These are phyloP conservation scores for Pseudocercospora macadamiae DNA, from an alignment of 2,329 filamentous ascomycete species.

Conservation along the genomic window DNA sequence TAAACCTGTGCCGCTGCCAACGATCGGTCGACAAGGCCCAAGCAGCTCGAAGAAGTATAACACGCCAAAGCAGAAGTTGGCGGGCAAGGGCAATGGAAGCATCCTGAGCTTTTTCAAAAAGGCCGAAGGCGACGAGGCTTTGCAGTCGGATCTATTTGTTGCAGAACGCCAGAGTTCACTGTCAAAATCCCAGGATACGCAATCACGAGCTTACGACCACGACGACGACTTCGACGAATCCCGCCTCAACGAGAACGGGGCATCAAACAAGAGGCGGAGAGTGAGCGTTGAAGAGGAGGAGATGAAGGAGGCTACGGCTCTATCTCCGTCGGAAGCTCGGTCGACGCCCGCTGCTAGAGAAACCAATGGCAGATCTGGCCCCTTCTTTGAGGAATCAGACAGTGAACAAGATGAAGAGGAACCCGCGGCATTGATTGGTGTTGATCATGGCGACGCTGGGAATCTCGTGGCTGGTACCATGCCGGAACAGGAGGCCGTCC, in stretches of 20 bases:
- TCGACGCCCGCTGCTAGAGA: not conserved
- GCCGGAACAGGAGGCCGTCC: constrained; percentile 13
- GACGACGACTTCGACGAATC: constrained; percentile 28
- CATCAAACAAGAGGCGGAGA: constrained; percentile 48
- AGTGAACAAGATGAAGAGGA: constrained; percentile 53
- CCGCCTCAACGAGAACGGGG: constrained; percentile 49
- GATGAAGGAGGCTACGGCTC: constrained; percentile 42
- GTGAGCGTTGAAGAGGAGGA: constrained; percentile 15
- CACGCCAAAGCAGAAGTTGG: constrained; percentile 43
- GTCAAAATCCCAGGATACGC: not conserved
- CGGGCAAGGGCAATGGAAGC: constrained; percentile 51
- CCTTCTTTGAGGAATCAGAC: constrained; percentile 73
- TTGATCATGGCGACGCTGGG: constrained; percentile 17
- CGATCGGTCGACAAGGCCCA: constrained; percentile 35
- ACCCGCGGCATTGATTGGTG: constrained; percentile 27
- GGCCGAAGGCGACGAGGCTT: constrained; percentile 42
- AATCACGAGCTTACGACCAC: not conserved
- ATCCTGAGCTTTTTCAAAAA: constrained; percentile 61
- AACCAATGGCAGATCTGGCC: constrained; percentile 47
- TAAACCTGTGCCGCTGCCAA: constrained; percentile 32
- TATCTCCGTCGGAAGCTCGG: no score
- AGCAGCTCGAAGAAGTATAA: constrained; percentile 39
- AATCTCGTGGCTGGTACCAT: constrained; percentile 16
- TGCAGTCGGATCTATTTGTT: constrained; percentile 40
- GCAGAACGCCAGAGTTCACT: constrained; percentile 28